phyloP scores from a whole-genome alignment of 2,329 filamentous ascomycete genomes.

The Pleurostoma richardsiae region DNA sequence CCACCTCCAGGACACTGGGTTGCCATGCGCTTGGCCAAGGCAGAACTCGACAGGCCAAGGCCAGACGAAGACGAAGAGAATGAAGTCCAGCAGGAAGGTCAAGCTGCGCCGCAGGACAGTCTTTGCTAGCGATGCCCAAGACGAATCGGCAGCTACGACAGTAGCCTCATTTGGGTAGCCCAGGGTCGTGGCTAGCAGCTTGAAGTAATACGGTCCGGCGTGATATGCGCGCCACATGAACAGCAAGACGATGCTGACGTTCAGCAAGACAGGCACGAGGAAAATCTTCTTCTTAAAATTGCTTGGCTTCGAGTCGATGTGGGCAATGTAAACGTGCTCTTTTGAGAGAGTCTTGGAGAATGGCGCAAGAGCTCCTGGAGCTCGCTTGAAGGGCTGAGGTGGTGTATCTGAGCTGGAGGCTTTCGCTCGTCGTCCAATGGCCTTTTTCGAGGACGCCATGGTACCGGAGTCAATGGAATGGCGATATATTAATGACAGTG shows the following conservation, averaged over 20 bases:
- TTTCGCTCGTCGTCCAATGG: slow-evolving; percentile 22
- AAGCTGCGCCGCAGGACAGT: slow-evolving; percentile 55
- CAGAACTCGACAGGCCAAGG: slow-evolving; percentile 73
- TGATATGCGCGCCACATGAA: slow-evolving; percentile 65
- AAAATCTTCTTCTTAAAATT: slow-evolving; percentile 81
- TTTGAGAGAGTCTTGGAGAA: slow-evolving; percentile 64
- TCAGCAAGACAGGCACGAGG: slow-evolving; percentile 71
- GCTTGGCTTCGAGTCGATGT: slow-evolving; percentile 68
- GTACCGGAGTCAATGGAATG: neutral
- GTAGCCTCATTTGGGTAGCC: slow-evolving; percentile 63
- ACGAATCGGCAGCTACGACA: slow-evolving; percentile 52
- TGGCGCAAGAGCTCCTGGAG: slow-evolving; percentile 56
- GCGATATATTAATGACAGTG: too few species aligned
- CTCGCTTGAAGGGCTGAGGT: slow-evolving; percentile 64
- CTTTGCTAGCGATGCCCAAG: slow-evolving; percentile 50
- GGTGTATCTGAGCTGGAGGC: slow-evolving; percentile 25
- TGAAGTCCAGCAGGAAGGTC: slow-evolving; percentile 70
- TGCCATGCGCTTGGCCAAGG: slow-evolving; percentile 50
- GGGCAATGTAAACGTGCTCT: slow-evolving; percentile 74
- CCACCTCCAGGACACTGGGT: slow-evolving; percentile 69
- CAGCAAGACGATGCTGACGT: slow-evolving; percentile 58
- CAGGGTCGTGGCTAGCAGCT: slow-evolving; percentile 58
- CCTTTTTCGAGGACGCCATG: slow-evolving; percentile 24
- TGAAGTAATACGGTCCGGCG: slow-evolving; percentile 69
- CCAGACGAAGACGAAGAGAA: slow-evolving; percentile 62